A percentile compares a stretch with the other conserved stretches of the same genome.
Evolutionary conservation across 129 eudicot genomes (phyloP).

Genomic region (Artemisia tridentata): DNA sequence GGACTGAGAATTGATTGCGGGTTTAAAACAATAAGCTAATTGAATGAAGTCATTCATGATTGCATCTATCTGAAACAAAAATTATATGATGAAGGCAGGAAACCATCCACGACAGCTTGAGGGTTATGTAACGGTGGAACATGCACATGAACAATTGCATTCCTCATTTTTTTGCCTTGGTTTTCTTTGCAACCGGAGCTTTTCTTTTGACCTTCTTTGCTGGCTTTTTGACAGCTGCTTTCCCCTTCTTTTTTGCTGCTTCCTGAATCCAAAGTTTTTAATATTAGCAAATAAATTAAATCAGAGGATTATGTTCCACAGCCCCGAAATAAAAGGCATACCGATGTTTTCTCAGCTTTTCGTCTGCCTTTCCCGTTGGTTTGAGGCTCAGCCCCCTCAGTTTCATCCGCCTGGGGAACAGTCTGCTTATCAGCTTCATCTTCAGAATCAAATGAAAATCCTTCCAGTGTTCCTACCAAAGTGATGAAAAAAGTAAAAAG

Average conservation of each 20-base stretch:
- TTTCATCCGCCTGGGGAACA: conserved; percentile 41
- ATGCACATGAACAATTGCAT: neutral
- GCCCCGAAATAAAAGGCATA: conserved; percentile 25
- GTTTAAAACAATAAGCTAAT: neutral
- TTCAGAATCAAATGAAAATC: conserved; percentile 85
- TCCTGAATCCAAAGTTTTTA: conserved; percentile 45
- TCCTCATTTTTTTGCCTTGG: conserved; percentile 71
- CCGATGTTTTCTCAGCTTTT: conserved; percentile 61
- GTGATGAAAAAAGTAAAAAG: neutral
- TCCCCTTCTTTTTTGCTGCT: conserved; percentile 54
- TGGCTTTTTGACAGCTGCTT: conserved; percentile 57
- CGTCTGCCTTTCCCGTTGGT: conserved; percentile 51
- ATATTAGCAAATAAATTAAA: conserved; percentile 20
- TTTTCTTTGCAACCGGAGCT: conserved; percentile 69
- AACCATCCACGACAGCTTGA: neutral
- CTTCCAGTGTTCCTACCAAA: conserved; percentile 71
- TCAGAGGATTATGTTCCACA: conserved; percentile 6
- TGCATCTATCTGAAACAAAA: too few species aligned
- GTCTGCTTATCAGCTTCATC: conserved; percentile 75
- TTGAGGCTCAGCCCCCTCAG: conserved; percentile 57
- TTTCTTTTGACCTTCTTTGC: conserved; percentile 73
- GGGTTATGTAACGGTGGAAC: neutral
- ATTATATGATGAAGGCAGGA: too few species aligned
- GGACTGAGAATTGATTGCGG: neutral
- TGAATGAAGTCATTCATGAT: too few species aligned